phyloP scores from a whole-genome alignment of 306 rosid species.

The Cucumis cinereus region DNA sequence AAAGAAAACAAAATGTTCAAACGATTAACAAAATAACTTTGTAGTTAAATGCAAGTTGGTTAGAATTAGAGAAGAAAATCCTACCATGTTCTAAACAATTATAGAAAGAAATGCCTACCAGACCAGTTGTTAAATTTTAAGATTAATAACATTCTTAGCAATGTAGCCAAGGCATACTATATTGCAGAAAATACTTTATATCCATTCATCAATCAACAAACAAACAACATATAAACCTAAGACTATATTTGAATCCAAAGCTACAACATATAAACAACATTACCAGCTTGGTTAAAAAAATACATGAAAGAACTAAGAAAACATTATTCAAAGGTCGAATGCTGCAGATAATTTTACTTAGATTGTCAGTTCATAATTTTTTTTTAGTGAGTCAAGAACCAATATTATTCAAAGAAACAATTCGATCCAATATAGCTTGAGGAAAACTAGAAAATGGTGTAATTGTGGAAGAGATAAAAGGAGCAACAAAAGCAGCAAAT shows the following conservation, averaged over 20 bases:
- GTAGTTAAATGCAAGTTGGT: too few species aligned
- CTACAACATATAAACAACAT: too few species aligned
- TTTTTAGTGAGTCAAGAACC: constrained; percentile 95
- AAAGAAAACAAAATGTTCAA: not conserved
- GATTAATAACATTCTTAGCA: not conserved
- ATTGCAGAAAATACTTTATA: not conserved
- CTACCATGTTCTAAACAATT: not conserved
- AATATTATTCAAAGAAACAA: constrained; percentile 66
- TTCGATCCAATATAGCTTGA: constrained; percentile 63
- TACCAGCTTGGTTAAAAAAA: too few species aligned
- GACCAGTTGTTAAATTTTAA: not conserved
- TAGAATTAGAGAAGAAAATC: too few species aligned
- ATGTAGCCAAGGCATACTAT: not conserved
- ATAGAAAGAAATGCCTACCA: not conserved
- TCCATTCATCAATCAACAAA: not conserved
- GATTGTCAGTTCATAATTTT: too few species aligned
- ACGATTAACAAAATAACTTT: not conserved
- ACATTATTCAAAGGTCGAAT: too few species aligned
- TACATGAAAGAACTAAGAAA: too few species aligned
- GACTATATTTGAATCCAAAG: too few species aligned
- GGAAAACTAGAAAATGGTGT: constrained; percentile 41
- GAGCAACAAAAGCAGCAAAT: constrained; percentile 63
- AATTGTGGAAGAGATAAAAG: constrained; percentile 55
- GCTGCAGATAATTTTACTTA: too few species aligned
- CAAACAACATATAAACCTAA: not conserved